Conservation (phyloP, 2,329 filamentous ascomycete genomes). For the Colletotrichum camelliae region DNA sequence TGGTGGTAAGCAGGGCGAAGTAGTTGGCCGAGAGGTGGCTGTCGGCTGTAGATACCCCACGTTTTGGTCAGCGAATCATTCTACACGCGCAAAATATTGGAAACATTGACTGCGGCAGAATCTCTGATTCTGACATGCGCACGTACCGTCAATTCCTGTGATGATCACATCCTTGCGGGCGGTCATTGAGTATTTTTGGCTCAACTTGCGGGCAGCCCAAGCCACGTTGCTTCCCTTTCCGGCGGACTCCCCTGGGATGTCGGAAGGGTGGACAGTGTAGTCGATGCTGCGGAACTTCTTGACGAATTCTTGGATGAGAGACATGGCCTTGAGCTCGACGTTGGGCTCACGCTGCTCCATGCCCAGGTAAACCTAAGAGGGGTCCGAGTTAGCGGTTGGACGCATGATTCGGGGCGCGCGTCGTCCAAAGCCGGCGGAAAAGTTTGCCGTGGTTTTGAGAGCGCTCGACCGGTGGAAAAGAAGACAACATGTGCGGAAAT, state of each 20-base stretch:
- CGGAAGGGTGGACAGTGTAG: constrained; percentile 70
- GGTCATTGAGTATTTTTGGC: constrained; percentile 61
- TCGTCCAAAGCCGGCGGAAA: constrained; percentile 3
- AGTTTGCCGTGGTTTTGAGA: not conserved
- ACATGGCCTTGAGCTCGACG: constrained; percentile 65
- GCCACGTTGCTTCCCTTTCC: constrained; percentile 78
- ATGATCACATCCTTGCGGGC: constrained; percentile 67
- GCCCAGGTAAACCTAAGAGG: constrained; percentile 67
- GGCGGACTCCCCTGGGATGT: constrained; percentile 70
- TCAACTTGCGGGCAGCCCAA: constrained; percentile 72
- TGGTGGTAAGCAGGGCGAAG: constrained; percentile 67
- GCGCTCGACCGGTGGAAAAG: not conserved
- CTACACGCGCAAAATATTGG: constrained; percentile 20
- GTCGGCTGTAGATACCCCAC: constrained; percentile 56
- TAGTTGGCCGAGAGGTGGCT: constrained; percentile 74
- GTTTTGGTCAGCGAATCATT: constrained; percentile 32
- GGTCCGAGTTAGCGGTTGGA: constrained; percentile 17
- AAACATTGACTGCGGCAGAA: constrained; percentile 23
- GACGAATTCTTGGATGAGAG: constrained; percentile 66
- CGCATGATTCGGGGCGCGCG: not conserved
- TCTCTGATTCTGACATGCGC: constrained; percentile 3
- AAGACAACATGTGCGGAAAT: not conserved
- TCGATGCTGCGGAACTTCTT: constrained; percentile 71
- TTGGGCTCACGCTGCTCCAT: constrained; percentile 74
- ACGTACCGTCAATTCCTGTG: constrained; percentile 75